Conservation (phyloP, 2,329 filamentous ascomycete genomes). For the Ophiostoma montium region DNA sequence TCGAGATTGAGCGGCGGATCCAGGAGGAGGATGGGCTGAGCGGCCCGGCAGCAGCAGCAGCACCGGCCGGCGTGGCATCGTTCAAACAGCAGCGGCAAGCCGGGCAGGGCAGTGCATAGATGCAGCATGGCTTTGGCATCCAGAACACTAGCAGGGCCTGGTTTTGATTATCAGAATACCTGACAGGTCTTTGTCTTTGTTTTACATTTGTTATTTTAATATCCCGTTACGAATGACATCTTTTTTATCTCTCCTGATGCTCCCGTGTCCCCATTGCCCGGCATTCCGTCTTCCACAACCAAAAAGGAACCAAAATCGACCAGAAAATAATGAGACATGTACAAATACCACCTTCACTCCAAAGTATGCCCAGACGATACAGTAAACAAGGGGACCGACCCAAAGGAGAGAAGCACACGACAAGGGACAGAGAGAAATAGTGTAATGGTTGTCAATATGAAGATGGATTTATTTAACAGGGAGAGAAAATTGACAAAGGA, state of each 20-base stretch:
- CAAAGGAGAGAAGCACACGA: not conserved
- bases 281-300: too few species aligned
- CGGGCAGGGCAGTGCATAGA: constrained; percentile 32
- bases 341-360: not conserved
- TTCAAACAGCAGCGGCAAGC: constrained; percentile 33
- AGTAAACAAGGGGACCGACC: too few species aligned
- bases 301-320: too few species aligned
- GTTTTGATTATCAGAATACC: too few species aligned
- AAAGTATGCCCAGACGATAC: not conserved
- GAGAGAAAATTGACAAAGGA: not conserved
- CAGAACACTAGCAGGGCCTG: too few species aligned
- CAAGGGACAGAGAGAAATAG: not conserved
- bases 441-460: not conserved
- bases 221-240: too few species aligned
- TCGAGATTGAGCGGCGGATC: constrained; percentile 54
- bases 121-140: too few species aligned
- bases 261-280: too few species aligned
- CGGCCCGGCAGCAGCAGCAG: not conserved
- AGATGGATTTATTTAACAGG: not conserved
- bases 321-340: not conserved
- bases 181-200: too few species aligned
- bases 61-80: not conserved
- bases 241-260: too few species aligned
- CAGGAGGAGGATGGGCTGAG: constrained; percentile 42
- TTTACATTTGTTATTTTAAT: too few species aligned